Evolutionary conservation across 2,329 filamentous ascomycete genomes (phyloP), one percentile per base, ranked within the genome.

Genomic region (Penicillium palitans): DNA sequence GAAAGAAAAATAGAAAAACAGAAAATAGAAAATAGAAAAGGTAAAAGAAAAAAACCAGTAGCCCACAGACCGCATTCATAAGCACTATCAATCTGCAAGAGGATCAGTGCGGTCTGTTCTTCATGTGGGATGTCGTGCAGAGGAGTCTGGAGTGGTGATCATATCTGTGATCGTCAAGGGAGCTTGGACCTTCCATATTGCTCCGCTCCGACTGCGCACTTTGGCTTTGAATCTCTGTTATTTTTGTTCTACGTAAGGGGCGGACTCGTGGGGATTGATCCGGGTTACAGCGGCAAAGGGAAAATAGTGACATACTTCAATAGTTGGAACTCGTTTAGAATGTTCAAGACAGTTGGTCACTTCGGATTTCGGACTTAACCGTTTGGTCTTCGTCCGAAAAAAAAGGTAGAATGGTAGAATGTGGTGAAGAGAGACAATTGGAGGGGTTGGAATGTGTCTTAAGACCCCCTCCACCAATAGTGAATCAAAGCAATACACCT

Each of bases 361-460:
- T 33, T n/a, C 21, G 13, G 17, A 46, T 13, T 55, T 55, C 24
- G 42, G 50, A 48, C 29, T 42, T 49, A 21, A 41, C 31, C 13
- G n/a, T 24, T 40, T 21, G 17, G 25, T 17, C 15, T 25, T 56
- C 3, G 25, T 33, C 39, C 17, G 19, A 44, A 56, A 6, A 35
- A 19, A 42, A 35, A 35, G 24, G 5, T 37, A 35, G 46, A 48
- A 48, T 44, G 17, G 29, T 41, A 60, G 65, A 65, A 66, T 67
- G 63, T 64, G 64, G 61, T 59, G 50, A 54, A 53, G 45, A 50
- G 50, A 56, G 40, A 58, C 24, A 39, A 63, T 59, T 58, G 57
- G 64, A 58, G 59, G 61, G 61, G 57, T 60, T 61, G 63, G 67
- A 68, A 68, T 67, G 67, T 65, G 58, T 63, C 61, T 62, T 44